Evolutionary conservation across 352 stramenopile species (phyloP).

Genomic region (Lagenidium sp.): DNA sequence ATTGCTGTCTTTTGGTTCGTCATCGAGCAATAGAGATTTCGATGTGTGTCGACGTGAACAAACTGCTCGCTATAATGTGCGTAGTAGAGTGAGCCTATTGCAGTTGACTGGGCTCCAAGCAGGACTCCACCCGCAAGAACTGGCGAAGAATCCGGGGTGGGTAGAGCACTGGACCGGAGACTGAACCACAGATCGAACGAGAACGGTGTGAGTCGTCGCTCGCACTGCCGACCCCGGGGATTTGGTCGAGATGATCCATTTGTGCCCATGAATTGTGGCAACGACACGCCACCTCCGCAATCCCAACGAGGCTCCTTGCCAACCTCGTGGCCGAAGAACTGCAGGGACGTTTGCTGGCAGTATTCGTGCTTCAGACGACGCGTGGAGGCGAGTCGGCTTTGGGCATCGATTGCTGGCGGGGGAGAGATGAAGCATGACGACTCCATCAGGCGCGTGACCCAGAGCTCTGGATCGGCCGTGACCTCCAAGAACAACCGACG

Average conservation of each 20-base stretch:
- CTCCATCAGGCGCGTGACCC: not conserved
- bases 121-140: not conserved
- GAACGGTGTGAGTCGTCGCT: not conserved
- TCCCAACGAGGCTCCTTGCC: too few species aligned
- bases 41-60: constrained; percentile 8
- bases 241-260: not conserved
- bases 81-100: not conserved
- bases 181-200: constrained; percentile 8
- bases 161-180: not conserved
- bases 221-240: not conserved
- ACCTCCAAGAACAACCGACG: not conserved
- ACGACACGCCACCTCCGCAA: not conserved
- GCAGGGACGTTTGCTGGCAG: too few species aligned
- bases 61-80: constrained; percentile 2
- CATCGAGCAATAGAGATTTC: constrained; percentile 13
- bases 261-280: not conserved
- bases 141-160: too few species aligned
- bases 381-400: not conserved
- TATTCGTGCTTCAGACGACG: too few species aligned
- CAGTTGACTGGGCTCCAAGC: not conserved
- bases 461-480: too few species aligned
- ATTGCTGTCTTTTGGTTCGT: constrained; percentile 4
- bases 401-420: not conserved
- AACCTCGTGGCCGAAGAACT: too few species aligned
- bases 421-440: not conserved